Base-by-base conservation (phyloP, 441 rosid species). In the Capsella rubella region DNA sequence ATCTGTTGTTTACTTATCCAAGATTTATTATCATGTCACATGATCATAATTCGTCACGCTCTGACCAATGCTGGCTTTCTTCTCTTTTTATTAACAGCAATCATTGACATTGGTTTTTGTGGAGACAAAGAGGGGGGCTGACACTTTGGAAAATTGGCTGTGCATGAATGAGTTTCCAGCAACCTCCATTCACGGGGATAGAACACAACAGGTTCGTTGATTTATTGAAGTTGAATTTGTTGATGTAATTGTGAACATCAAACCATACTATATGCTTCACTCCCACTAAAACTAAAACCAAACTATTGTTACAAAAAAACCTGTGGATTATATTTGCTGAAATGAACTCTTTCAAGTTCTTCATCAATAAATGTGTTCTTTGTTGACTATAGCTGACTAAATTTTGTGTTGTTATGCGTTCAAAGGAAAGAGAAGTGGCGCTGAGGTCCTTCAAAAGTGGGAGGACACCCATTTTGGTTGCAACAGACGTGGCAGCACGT, bases 111-210 rank as follows among this genome's bases (percentile, higher is more conserved):
- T 87, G 69, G 90, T 85, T 49, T 87, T 87, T 71, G 90, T 87
- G 80, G 90, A 87, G 82, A 87, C 90, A 35, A 85, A 87, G 81
- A 83, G 76, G 34, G 85, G 86, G 77, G 90, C 88, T 40, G 90
- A 87, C 57, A 49, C 88, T 25, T 74, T 87, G 79, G 88, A 87
- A 69, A 73, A 87, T 64, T 87, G 90, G 90, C 63, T 87, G 80
- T 80, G 70, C 47, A 66, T 59, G 74, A 87, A 85, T 69, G 88
- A 84, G 10, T 87, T 87, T 82, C 89, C 89, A 50, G 88, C 88
- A 32, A 85, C 90, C 67, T 77, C 85, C 68, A 87, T 87, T 78
- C 90, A 87, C 50, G 90, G 91, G 28, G 91, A 87, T 70, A 87
- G 91, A 79, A 63, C 89, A 53, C 91, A 87, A 64, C 88, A 87